These are phyloP conservation scores for Corchorus capsularis DNA, from an alignment of 345 rosid genomes.

Conservation along the genomic window DNA sequence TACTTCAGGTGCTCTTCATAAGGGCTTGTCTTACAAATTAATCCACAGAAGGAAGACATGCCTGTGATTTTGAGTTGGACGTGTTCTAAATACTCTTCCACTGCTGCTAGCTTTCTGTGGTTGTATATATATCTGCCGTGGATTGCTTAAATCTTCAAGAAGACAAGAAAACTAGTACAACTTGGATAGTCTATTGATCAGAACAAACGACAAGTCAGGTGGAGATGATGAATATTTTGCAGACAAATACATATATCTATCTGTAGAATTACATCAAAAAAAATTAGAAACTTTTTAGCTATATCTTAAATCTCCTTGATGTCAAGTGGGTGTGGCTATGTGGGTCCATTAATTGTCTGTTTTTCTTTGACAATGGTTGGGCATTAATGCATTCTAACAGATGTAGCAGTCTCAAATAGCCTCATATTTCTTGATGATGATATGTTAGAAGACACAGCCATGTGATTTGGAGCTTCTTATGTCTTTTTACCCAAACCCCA, in stretches of 20 bases:
- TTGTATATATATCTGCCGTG: neutral
- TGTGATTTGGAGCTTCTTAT: constrained; percentile 26
- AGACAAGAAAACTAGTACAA: neutral
- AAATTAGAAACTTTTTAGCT: neutral
- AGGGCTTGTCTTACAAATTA: constrained; percentile 4
- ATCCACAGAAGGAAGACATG: neutral
- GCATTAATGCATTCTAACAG: neutral
- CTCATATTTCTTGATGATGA: too few species aligned
- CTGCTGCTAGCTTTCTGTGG: neutral
- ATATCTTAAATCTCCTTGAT: neutral
- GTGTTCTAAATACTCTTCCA: neutral
- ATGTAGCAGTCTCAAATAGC: neutral
- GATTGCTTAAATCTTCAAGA: neutral
- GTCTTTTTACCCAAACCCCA: constrained; percentile 16
- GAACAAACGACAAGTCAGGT: neutral
- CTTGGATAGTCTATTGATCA: neutral
- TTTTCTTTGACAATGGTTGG: neutral
- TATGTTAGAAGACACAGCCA: constrained; percentile 22
- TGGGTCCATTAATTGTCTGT: neutral
- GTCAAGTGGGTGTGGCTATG: neutral
- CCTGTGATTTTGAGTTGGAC: neutral
- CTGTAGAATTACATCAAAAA: neutral
- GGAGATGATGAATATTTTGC: neutral
- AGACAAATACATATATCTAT: neutral
- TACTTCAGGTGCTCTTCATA: neutral